phyloP scores from a whole-genome alignment of 371 early-diverging fungal genomes.

The Mortierella sp. region DNA sequence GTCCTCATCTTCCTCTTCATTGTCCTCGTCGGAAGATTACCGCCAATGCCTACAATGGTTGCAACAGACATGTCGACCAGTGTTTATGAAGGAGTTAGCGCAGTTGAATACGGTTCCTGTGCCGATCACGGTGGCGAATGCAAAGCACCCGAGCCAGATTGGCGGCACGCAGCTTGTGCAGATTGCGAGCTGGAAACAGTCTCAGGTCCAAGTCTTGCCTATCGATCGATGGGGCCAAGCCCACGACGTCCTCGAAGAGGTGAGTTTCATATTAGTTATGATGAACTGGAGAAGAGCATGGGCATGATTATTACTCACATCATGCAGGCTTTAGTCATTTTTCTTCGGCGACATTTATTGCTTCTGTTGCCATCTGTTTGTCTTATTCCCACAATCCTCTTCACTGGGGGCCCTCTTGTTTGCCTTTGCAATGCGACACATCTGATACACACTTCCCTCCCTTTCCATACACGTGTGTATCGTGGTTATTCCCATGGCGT shows the following conservation, averaged over 20 bases:
- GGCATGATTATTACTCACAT: background rate
- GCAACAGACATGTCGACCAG: conserved; percentile 48
- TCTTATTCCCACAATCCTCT: background rate
- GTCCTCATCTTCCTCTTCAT: background rate
- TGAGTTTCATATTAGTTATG: conserved; percentile 13
- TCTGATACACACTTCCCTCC: background rate
- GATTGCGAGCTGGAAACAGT: conserved; percentile 43
- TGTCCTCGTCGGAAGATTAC: conserved; percentile 14
- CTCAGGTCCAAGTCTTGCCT: conserved; percentile 44
- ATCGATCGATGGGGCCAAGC: conserved; percentile 52
- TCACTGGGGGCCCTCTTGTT: background rate
- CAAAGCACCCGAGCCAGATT: conserved; percentile 42
- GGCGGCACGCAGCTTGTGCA: conserved; percentile 39
- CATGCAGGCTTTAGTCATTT: background rate
- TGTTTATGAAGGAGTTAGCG: conserved; percentile 43
- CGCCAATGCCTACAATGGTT: conserved; percentile 45
- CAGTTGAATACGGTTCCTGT: conserved; percentile 37
- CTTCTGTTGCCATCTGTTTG: background rate
- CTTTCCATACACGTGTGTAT: conserved; percentile 1
- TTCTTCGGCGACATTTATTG: background rate
- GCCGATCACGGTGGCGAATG: conserved; percentile 35
- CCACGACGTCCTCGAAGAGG: conserved; percentile 50
- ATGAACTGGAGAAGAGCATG: background rate
- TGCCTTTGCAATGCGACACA: background rate
- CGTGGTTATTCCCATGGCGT: conserved; percentile 18